A percentile compares a stretch with the other conserved stretches of the same genome.
Conservation (phyloP, 106 monocot species). For the Platanthera zijinensis region DNA sequence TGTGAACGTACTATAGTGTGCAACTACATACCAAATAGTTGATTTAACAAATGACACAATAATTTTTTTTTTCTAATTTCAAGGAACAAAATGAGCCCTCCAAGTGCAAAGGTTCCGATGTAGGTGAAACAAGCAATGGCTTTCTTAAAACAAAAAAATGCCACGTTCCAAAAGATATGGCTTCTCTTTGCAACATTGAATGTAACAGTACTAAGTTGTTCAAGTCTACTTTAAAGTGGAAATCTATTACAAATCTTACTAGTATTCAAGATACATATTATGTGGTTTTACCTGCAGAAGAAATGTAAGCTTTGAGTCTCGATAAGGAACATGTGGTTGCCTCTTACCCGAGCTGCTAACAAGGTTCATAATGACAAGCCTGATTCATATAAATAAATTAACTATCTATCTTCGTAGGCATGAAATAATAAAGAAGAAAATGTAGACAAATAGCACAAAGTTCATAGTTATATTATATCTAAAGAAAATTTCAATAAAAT, state of each 20-base stretch:
- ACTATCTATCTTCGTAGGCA: not conserved
- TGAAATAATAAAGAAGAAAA: not conserved
- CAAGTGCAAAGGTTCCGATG: not conserved
- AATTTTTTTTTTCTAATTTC: too few relatives aligned
- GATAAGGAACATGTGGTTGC: constrained; percentile 77
- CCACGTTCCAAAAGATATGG: not conserved
- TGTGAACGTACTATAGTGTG: too few relatives aligned
- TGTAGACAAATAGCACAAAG: not conserved
- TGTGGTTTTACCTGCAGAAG: constrained; percentile 70
- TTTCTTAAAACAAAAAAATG: not conserved
- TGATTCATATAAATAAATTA: constrained; percentile 19
- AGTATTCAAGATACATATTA: not conserved
- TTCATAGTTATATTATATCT: not conserved
- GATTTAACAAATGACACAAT: too few relatives aligned
- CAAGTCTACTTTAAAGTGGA: not conserved
- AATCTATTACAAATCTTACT: not conserved
- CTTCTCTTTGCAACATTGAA: not conserved
- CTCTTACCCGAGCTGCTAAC: constrained; percentile 65
- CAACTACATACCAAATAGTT: too few relatives aligned
- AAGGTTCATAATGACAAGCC: constrained; percentile 98
- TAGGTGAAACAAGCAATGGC: not conserved
- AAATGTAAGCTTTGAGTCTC: constrained; percentile 98
- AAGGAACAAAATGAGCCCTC: not conserved
- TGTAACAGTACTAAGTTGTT: not conserved
- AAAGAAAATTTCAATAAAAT: not conserved